These are phyloP conservation scores for Sonneratia caseolaris DNA, from an alignment of 345 rosid species.

Conservation along the genomic window DNA sequence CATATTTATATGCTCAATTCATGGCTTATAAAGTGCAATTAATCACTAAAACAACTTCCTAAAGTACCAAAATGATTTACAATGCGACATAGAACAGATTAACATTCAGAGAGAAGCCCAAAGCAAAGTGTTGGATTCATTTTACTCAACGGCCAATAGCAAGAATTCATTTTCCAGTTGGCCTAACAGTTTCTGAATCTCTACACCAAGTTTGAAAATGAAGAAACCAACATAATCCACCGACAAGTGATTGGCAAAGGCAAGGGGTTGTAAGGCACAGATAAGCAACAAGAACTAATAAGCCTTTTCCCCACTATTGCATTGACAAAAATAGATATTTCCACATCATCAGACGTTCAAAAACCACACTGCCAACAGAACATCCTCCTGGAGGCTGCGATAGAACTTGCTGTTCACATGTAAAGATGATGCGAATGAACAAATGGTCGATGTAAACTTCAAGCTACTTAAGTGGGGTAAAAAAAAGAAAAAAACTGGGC, in stretches of 20 bases:
- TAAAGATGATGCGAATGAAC: neutral
- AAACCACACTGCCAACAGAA: neutral
- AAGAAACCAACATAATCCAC: neutral
- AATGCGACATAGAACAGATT: neutral
- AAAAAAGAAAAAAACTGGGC: neutral
- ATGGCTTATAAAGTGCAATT: neutral
- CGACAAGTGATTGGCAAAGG: neutral
- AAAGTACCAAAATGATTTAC: conserved; percentile 1
- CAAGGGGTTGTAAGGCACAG: neutral
- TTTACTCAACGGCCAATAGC: neutral
- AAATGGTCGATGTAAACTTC: neutral
- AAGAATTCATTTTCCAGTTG: neutral
- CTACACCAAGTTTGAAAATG: neutral
- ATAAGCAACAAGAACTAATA: neutral
- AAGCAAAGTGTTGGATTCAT: neutral
- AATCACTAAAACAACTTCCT: neutral
- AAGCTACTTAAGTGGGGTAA: neutral
- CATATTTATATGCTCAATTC: conserved; percentile 2
- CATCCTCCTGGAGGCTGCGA: neutral
- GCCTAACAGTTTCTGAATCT: neutral
- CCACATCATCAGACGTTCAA: neutral
- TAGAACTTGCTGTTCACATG: neutral
- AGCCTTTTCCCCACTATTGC: neutral
- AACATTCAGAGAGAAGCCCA: neutral
- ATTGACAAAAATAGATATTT: neutral